Evolutionary conservation across 257 asterid genomes (phyloP), one percentile per base, ranked within the genome.

Genomic region (Jacaranda mimosifolia): DNA sequence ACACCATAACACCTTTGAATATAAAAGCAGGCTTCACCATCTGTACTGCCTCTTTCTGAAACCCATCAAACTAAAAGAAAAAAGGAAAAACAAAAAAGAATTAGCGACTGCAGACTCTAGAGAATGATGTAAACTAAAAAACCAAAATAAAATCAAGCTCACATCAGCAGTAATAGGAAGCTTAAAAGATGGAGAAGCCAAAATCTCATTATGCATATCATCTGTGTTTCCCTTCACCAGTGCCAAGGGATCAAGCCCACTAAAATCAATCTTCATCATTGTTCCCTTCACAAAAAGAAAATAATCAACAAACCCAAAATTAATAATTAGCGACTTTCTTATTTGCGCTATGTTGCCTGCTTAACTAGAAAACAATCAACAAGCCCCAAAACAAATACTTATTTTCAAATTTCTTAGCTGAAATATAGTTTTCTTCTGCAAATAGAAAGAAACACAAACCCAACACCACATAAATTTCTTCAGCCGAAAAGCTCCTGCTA

Each of bases 11-110:
- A 55, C 99, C 99, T 4, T 89, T 87, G 84, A 93, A 93, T 70
- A 93, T 95, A 82, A 95, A 95, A 9, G 97, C 98, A 6, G 98
- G 99, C 87, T 96, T 93, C 84, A 96, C 98, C 98, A 96, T 96
- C 83, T 93, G 97, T n/a, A 91, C 82, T 40, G 97, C 90, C 9
- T 90, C 96, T 79, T 91, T 96, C 88, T 93, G 98, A 77, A 93
- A 96, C 56, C 94, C 96, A 85, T 96, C 98, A 73, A 92, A 96
- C 98, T 94, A n/a, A n/a, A n/a, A n/a, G n/a, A n/a, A n/a, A 74
- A 70, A 79, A 69, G 36, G 63, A 39, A 36, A 45, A 46, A n/a
- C n/a, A n/a, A 7, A 63, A 14, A 48, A 3, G n/a, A n/a, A n/a
- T n/a, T n/a, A n/a, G n/a, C n/a, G n/a, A n/a, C n/a, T n/a, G n/a